A percentile compares a stretch with the other conserved stretches of the same genome.
phyloP scores from a whole-genome alignment of 2,329 filamentous ascomycete species.

The Colletotrichum navitas region DNA sequence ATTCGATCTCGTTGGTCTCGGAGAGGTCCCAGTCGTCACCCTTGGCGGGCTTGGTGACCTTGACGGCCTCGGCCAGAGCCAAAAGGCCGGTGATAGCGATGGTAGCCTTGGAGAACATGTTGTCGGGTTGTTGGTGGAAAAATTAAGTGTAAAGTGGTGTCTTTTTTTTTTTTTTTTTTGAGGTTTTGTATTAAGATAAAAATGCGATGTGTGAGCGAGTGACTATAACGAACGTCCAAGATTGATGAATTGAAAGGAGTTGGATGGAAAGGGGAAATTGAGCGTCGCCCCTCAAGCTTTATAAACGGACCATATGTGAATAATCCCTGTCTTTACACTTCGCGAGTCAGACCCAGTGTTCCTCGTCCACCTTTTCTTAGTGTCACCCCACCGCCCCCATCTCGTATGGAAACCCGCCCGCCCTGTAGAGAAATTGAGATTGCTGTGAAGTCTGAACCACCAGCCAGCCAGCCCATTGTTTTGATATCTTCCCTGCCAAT shows the following conservation, averaged over 20 bases:
- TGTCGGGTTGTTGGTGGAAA: conserved; percentile 14
- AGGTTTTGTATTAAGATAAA: conserved; percentile 26
- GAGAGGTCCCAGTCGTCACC: conserved; percentile 37
- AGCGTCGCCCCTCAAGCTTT: conserved; percentile 34
- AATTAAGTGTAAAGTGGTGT: conserved; percentile 8
- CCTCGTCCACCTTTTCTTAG: conserved; percentile 13
- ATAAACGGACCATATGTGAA: conserved; percentile 29
- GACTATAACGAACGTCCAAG: conserved; percentile 39
- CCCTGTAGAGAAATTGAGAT: conserved; percentile 36
- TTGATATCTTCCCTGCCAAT: not conserved
- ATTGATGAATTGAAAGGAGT: conserved; percentile 33
- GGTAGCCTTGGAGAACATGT: conserved; percentile 39
- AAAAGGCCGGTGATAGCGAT: conserved; percentile 36
- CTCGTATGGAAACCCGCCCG: conserved; percentile 38
- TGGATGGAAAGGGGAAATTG: conserved; percentile 8
- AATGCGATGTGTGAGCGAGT: conserved; percentile 37
- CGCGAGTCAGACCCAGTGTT: conserved; percentile 31
- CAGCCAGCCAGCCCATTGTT: conserved; percentile 11
- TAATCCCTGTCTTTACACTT: conserved; percentile 28
- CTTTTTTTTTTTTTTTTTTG: not conserved
- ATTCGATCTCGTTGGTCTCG: conserved; percentile 38
- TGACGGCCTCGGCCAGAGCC: conserved; percentile 34
- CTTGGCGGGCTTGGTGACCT: conserved; percentile 39
- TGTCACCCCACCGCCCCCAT: conserved; percentile 37
- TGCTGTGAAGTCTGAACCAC: conserved; percentile 33